Conservation (phyloP, 2,329 filamentous ascomycete species). For the Aureobasidium sp. region DNA sequence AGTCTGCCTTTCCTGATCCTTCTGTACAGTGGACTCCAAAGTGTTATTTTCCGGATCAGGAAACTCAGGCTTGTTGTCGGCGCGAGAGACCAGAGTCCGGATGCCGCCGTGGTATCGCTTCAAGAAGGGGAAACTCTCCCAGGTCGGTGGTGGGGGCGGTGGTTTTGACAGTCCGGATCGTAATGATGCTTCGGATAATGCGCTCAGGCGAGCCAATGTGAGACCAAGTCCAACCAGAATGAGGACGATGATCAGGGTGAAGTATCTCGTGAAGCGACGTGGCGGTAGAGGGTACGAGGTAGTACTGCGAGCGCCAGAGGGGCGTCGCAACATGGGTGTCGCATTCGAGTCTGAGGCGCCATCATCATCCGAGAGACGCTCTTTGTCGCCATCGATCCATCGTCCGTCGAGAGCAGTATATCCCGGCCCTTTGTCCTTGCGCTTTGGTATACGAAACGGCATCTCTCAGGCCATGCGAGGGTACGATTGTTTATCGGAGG, state of each 20-base stretch:
- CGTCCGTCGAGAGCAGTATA: constrained; percentile 12
- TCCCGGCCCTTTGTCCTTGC: neutral
- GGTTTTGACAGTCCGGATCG: constrained; percentile 47
- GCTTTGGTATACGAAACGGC: constrained; percentile 8
- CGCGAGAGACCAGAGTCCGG: constrained; percentile 55
- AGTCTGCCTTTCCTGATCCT: constrained; percentile 26
- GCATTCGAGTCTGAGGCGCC: constrained; percentile 16
- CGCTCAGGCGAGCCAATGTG: constrained; percentile 50
- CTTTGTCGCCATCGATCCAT: constrained; percentile 12
- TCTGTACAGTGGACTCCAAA: constrained; percentile 30
- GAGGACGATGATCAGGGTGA: constrained; percentile 62
- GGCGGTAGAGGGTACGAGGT: constrained; percentile 27
- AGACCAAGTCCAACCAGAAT: constrained; percentile 69
- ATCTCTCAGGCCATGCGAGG: constrained; percentile 1
- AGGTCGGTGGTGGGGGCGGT: constrained; percentile 58
- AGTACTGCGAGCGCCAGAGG: constrained; percentile 16
- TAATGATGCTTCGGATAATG: constrained; percentile 39
- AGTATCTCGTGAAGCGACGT: constrained; percentile 65
- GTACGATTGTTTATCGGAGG: neutral
- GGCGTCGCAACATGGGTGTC: constrained; percentile 22
- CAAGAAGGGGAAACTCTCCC: constrained; percentile 80
- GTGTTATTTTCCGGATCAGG: constrained; percentile 57
- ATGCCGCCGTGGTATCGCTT: constrained; percentile 87
- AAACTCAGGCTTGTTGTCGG: constrained; percentile 71
- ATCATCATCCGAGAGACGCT: constrained; percentile 8